Conservation (phyloP, 176 grass and related monocot species). For the Cenchrus americanus region DNA sequence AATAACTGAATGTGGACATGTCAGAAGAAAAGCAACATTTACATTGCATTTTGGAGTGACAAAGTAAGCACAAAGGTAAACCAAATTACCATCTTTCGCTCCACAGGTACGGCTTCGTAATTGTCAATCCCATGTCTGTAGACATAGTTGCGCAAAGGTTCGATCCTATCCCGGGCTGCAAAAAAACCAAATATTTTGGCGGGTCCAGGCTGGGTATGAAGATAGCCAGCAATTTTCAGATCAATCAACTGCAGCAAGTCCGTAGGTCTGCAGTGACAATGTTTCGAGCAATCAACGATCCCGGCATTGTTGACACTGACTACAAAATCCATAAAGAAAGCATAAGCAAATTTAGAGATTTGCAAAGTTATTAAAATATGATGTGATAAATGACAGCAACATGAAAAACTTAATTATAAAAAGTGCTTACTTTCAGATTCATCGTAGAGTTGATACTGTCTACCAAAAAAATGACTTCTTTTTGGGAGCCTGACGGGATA, state of each 20-base stretch:
- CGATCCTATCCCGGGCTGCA: neutral
- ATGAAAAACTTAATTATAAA: neutral
- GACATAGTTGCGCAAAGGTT: slow-evolving; percentile 47
- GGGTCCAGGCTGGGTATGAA: slow-evolving; percentile 7
- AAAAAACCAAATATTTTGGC: slow-evolving; percentile 47
- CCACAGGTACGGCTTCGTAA: slow-evolving; percentile 28
- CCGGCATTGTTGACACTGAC: slow-evolving; percentile 10
- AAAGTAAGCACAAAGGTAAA: neutral
- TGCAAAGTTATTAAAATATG: neutral
- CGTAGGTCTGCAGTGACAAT: neutral
- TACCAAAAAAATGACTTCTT: neutral
- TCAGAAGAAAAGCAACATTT: neutral
- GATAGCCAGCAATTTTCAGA: slow-evolving; percentile 40
- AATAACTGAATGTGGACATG: neutral
- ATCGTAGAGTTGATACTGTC: slow-evolving; percentile 1
- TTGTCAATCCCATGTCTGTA: slow-evolving; percentile 30
- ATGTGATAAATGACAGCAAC: too few species aligned
- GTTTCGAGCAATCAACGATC: slow-evolving; percentile 26
- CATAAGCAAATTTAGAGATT: neutral
- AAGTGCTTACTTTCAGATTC: slow-evolving; percentile 35
- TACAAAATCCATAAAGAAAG: slow-evolving; percentile 13
- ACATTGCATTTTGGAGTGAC: neutral
- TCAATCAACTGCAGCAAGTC: slow-evolving; percentile 36
- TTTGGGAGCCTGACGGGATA: neutral
- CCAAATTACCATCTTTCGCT: neutral